These are phyloP conservation scores for Pyropia yezoensis DNA, from an alignment of 23 red algal species.

Conservation along the genomic window DNA sequence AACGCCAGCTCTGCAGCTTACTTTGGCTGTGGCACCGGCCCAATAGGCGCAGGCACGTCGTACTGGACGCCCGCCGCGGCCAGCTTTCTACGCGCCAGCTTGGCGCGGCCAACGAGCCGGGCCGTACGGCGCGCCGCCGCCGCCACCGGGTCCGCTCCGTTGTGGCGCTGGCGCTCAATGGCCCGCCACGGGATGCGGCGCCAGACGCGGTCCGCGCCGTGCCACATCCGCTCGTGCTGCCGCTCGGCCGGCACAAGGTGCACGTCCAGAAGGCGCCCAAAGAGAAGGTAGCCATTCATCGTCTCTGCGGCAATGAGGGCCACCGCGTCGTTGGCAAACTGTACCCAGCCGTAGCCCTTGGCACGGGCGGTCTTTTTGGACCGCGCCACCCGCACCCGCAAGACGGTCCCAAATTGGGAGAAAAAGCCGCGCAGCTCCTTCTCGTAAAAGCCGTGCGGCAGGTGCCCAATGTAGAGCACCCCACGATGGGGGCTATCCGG, in stretches of 20 bases:
- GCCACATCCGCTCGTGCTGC: slow-evolving; percentile 41
- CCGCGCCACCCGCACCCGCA: slow-evolving; percentile 59
- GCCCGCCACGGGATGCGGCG: slow-evolving; percentile 32
- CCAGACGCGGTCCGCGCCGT: slow-evolving; percentile 10
- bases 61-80: too few relatives aligned
- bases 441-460: slow-evolving; percentile 98
- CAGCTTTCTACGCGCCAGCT: too few relatives aligned
- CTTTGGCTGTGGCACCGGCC: too few relatives aligned
- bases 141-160: too few relatives aligned
- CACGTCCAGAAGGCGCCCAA: slow-evolving; percentile 68
- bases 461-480: slow-evolving; percentile 90
- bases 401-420: slow-evolving; percentile 77
- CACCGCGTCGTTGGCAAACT: slow-evolving; percentile 62
- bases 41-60: too few relatives aligned
- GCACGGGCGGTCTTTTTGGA: slow-evolving; percentile 36
- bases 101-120: too few relatives aligned
- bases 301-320: slow-evolving; percentile 57
- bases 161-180: slow-evolving; percentile 12
- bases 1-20: too few relatives aligned
- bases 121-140: too few relatives aligned
- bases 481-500: slow-evolving; percentile 6
- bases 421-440: slow-evolving; percentile 75
- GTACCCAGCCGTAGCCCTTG: slow-evolving; percentile 89
- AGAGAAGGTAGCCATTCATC: slow-evolving; percentile 98
- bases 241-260: slow-evolving; percentile 48